Conservation (phyloP, 257 asterid genomes). For the Nicotiana benthamiana region DNA sequence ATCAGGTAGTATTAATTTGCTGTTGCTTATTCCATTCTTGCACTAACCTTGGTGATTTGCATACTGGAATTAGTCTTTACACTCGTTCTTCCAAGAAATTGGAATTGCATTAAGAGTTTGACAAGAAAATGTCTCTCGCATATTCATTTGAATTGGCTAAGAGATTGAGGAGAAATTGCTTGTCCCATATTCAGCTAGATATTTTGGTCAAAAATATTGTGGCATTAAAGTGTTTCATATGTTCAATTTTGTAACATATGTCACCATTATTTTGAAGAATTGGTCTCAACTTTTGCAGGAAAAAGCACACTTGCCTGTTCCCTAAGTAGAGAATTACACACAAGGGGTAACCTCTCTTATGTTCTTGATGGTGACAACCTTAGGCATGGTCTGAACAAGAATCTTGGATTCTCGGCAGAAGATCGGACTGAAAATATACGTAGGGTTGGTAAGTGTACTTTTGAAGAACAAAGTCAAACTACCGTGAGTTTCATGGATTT, state of each 20-base stretch:
- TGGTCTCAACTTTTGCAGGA: constrained; percentile 36
- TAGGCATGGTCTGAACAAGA: constrained; percentile 90
- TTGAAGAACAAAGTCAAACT: neutral
- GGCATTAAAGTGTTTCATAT: neutral
- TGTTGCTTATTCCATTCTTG: neutral
- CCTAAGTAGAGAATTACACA: constrained; percentile 74
- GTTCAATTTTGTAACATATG: neutral
- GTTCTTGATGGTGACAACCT: constrained; percentile 96
- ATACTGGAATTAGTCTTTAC: too few relatives aligned
- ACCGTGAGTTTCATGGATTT: neutral
- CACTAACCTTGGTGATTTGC: too few relatives aligned
- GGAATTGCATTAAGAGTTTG: too few relatives aligned
- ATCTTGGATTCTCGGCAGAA: constrained; percentile 77
- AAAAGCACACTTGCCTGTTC: constrained; percentile 93
- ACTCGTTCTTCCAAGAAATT: too few relatives aligned
- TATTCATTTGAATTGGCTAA: neutral
- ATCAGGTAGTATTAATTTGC: constrained; percentile 45
- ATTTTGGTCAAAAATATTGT: neutral
- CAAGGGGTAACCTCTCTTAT: constrained; percentile 79
- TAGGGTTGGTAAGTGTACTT: constrained; percentile 65
- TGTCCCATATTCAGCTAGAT: too few relatives aligned
- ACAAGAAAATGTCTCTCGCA: neutral
- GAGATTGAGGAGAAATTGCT: neutral
- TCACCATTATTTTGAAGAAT: neutral
- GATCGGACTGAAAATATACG: constrained; percentile 89